A percentile compares a stretch with the other conserved stretches of the same genome.
Conservation (phyloP, 257 asterid species). For the Scutellaria galericulata region DNA sequence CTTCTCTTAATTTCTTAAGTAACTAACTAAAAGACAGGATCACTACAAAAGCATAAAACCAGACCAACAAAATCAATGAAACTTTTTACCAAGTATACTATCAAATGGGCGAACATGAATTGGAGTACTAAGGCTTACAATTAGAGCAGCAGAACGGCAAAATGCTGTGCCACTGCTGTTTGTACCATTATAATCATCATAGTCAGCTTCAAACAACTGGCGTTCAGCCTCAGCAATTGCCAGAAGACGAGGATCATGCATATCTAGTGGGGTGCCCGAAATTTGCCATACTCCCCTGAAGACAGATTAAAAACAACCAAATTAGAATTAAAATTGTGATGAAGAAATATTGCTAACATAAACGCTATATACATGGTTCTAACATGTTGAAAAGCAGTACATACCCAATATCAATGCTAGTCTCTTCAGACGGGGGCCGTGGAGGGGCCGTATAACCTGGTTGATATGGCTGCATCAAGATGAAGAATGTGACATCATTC, state of each 20-base stretch:
- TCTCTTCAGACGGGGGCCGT: conserved; percentile 75
- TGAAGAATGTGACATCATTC: conserved; percentile 24
- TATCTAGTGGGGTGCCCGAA: conserved; percentile 77
- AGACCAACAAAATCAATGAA: too few species aligned
- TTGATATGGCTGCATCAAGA: conserved; percentile 72
- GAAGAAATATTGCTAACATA: not conserved
- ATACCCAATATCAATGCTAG: conserved; percentile 85
- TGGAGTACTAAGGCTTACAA: conserved; percentile 55
- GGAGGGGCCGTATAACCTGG: conserved; percentile 90
- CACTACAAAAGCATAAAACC: too few species aligned
- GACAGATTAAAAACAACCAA: conserved; percentile 11
- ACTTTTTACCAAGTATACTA: not conserved
- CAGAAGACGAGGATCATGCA: conserved; percentile 83
- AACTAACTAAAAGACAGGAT: too few species aligned
- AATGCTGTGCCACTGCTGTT: conserved; percentile 89
- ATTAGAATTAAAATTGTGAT: conserved; percentile 17
- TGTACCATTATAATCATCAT: conserved; percentile 75
- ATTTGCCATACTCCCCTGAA: conserved; percentile 93
- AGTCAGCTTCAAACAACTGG: conserved; percentile 87
- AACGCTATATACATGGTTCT: conserved; percentile 1
- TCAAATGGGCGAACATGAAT: not conserved
- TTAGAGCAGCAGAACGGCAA: conserved; percentile 95
- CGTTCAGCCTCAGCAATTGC: conserved; percentile 97
- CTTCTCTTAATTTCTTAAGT: too few species aligned
- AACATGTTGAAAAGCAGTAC: conserved; percentile 28